These are phyloP conservation scores for Cynara cardunculus DNA, from an alignment of 129 eudicot species.

Conservation along the genomic window DNA sequence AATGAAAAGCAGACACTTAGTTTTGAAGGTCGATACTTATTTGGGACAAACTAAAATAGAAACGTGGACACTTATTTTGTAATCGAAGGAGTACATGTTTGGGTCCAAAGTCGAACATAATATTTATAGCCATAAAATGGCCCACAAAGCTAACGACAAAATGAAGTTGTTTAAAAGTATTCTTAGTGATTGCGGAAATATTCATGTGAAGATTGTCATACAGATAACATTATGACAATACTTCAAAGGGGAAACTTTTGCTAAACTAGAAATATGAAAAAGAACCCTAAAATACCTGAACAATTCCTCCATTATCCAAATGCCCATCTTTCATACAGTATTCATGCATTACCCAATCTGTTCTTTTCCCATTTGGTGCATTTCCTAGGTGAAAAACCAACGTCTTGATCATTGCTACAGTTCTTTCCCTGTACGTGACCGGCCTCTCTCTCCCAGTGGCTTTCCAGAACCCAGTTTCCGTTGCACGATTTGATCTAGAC, in stretches of 20 bases:
- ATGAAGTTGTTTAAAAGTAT: no score
- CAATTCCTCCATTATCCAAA: conserved; percentile 38
- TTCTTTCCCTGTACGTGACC: conserved; percentile 34
- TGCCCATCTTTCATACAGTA: conserved; percentile 47
- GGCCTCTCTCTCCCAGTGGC: conserved; percentile 74
- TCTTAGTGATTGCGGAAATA: not conserved
- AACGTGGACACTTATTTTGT: no score
- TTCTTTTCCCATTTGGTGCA: conserved; percentile 64
- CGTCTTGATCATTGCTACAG: conserved; percentile 64
- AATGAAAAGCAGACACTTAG: no score
- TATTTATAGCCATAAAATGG: no score
- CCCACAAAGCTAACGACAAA: no score
- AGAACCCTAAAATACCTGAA: conserved; percentile 42
- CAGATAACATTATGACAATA: not conserved
- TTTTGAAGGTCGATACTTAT: no score
- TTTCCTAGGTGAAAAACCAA: conserved; percentile 62
- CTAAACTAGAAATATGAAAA: not conserved
- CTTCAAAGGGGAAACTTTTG: not conserved
- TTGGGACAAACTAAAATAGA: no score
- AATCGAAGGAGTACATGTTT: no score
- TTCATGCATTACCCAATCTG: conserved; percentile 86
- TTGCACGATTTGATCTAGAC: conserved; percentile 54
- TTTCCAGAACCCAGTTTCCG: conserved; percentile 77
- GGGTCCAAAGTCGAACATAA: no score
- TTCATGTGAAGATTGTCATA: not conserved